Evolutionary conservation across 768 basidiomycete species (phyloP), one percentile per base, ranked within the genome.

Genomic region (Psilocybe azurescens): DNA sequence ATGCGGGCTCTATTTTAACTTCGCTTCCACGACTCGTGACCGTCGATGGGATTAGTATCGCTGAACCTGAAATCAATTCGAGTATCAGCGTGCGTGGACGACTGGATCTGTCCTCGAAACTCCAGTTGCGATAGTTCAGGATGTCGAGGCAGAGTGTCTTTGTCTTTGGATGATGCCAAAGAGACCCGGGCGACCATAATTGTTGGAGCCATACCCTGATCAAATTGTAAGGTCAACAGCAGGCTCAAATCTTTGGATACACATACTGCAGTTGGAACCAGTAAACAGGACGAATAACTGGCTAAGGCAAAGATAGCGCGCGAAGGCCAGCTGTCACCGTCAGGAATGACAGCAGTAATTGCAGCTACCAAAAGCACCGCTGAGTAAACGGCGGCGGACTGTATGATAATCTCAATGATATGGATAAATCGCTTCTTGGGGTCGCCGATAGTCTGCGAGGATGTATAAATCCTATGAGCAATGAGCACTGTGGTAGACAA

Each of bases 381-480:
- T 11, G 59, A 53, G n/a, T 60, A 60, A 3, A 53, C 44, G 14
- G 53, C 59, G 1, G 59, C 59, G 8, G 59, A 53, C 29, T 60
- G 59, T 11, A 54, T n/a, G 3, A 53, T 47, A 2, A 60, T 18
- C 46, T 60, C 59, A 14, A 60, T 11, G 10, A 60, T 38, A 18
- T 54, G 52, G 8, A 16, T 33, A 33, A 60, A 60, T 30, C 52
- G 41, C 14, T 20, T 30, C 32, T 6, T 6, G 3, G 52, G 36
- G 4, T 28, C 36, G 11, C 36, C 3, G 30, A 47, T 24, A 6
- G 53, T 32, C 1, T 50, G 58, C 8, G 53, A 32, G 6, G 53
- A 52, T 1, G 53, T 33, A 18, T 60, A 60, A 2, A 60, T 54
- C 38, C 53, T 18, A 24, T 60, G 44, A 3, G 59, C 52, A 14